phyloP scores from a whole-genome alignment of 345 rosid genomes.

The Populus nigra region DNA sequence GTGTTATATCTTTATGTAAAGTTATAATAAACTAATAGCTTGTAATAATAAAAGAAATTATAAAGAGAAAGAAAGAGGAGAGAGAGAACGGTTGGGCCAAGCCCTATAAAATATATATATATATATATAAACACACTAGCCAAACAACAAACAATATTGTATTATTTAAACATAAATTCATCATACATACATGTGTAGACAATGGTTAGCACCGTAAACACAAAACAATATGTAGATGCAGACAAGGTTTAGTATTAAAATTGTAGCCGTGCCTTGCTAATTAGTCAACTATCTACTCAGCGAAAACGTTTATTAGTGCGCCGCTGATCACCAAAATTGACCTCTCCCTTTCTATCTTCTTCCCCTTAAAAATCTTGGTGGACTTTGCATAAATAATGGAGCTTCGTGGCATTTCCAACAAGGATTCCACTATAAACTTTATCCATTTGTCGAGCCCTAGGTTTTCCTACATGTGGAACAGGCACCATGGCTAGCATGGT shows the following conservation, averaged over 20 bases:
- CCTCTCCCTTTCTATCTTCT: not conserved
- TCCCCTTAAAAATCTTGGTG: conserved; percentile 5
- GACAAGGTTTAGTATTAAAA: not conserved
- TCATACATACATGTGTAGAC: not conserved
- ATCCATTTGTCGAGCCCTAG: conserved; percentile 2
- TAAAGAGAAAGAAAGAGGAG: no score
- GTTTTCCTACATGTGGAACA: not conserved
- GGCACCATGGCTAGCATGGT: not conserved
- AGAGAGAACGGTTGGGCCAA: no score
- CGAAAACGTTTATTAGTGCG: not conserved
- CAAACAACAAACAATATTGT: no score
- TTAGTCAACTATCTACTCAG: conserved; percentile 8
- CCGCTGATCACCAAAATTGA: conserved; percentile 20
- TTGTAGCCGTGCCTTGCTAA: not conserved
- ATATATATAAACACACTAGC: no score
- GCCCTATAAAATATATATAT: no score
- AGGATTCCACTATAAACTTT: conserved; percentile 16
- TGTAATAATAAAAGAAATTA: no score
- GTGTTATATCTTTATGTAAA: no score
- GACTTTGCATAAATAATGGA: conserved; percentile 9
- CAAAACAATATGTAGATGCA: not conserved
- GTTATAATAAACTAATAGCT: no score
- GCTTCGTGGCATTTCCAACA: conserved; percentile 5
- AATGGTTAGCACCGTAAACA: not conserved
- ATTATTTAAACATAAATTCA: no score